Evolutionary conservation across 441 rosid species (phyloP).

Genomic region (Raphanus hybrid): DNA sequence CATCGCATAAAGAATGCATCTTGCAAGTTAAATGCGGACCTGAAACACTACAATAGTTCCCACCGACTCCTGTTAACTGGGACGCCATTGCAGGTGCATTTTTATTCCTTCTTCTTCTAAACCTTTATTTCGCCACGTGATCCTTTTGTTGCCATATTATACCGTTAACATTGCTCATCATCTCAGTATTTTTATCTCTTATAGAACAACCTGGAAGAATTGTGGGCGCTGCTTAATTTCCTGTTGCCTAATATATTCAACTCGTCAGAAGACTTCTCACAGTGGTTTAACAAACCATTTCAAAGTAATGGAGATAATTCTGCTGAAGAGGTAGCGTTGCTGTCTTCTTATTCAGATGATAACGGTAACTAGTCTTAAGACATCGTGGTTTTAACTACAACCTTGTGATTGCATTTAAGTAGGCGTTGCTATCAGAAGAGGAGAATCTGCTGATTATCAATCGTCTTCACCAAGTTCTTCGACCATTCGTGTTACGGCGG

Average conservation of each 20-base stretch:
- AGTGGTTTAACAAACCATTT: constrained; percentile 98
- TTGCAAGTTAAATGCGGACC: constrained; percentile 94
- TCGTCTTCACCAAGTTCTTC: constrained; percentile 96
- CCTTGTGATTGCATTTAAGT: background rate
- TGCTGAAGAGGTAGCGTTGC: constrained; percentile 78
- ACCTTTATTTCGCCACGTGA: constrained; percentile 11
- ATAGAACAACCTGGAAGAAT: constrained; percentile 94
- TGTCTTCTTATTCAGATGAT: constrained; percentile 31
- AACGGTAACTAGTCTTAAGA: constrained; percentile 8
- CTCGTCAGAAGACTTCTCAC: constrained; percentile 96
- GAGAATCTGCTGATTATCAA: constrained; percentile 92
- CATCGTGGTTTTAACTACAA: background rate
- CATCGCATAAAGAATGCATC: constrained; percentile 99
- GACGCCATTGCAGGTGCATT: constrained; percentile 83
- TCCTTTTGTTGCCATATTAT: constrained; percentile 15
- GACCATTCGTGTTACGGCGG: constrained; percentile 95
- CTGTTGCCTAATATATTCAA: constrained; percentile 92
- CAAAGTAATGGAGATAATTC: constrained; percentile 89
- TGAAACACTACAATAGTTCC: constrained; percentile 87
- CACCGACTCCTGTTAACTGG: constrained; percentile 93
- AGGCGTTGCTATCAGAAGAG: constrained; percentile 96
- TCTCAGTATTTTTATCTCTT: constrained; percentile 34
- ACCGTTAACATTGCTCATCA: constrained; percentile 23
- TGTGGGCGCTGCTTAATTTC: constrained; percentile 97
- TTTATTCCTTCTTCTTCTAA: background rate